Base-by-base conservation (phyloP, 192 early-diverging fungal species). In the Linnemannia schmuckeri region DNA sequence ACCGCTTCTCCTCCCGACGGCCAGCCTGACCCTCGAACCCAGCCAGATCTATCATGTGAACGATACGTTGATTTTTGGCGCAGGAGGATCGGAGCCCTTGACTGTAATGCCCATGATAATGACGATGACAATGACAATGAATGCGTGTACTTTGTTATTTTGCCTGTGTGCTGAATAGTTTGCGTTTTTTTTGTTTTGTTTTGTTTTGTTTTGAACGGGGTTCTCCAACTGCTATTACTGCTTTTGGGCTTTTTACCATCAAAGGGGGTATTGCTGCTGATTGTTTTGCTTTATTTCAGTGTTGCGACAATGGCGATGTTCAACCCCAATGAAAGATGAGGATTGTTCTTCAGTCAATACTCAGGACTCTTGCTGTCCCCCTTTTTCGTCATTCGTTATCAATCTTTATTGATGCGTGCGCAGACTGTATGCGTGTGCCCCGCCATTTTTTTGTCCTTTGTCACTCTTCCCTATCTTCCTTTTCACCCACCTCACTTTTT, bases 11-110 rank as follows among this genome's bases (percentile, higher is more conserved):
- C 61, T 80, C 18, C 83, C 83, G 8, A 80, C 74, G 20, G 72
- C 83, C 7, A 77, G 75, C 6, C 42, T 81, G 57, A 49, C 78
- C 37, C 61, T 86, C 24, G 13, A 57, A 7, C 74, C 78, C 15
- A 81, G 40, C 46, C 83, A 86, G 41, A 86, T 81, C 22, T 69
- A 80, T 69, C 79, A 77, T 81, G 83, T 86, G 46, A 71, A 86
- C 57, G 77, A 80, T 13, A 77, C 83, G 8, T 79, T 80, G 41
- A 73, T 86, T 27, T 86, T 77, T 68, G 83, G 83, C 20, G 83
- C 83, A 44, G 83, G 83, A 37, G 75, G 75, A n/a, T 41, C 72
- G 0, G 37, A 77, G n/a, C 78, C 83, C 9, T 54, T 86, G 75
- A 86, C 79, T 27, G 83, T 86, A 86, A 55, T 71, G 22, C 35